Evolutionary conservation across 192 early-diverging fungal genomes (phyloP), one percentile per base, ranked within the genome.

Genomic region (Phlyctochytrium arcticum): DNA sequence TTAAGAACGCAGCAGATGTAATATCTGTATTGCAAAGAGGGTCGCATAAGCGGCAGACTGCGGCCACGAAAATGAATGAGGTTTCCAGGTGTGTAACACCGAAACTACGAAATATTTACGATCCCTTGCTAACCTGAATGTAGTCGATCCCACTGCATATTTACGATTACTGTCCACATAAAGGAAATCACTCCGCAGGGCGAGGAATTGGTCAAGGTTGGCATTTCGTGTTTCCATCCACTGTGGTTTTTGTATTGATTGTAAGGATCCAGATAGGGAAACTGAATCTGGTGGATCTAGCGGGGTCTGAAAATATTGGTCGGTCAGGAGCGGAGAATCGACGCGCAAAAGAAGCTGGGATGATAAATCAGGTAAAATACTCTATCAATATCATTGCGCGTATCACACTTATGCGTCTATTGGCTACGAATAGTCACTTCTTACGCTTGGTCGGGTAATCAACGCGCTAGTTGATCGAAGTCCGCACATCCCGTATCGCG

Each of bases 371-470:
- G 67, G 86, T 65, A 55, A 3, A 27, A 36, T 19, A 30, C 29
- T 35, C 55, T n/a, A n/a, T n/a, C n/a, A n/a, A n/a, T n/a, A n/a
- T n/a, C n/a, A n/a, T n/a, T n/a, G n/a, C n/a, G n/a, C n/a, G n/a
- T n/a, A n/a, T n/a, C n/a, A n/a, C n/a, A n/a, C n/a, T n/a, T n/a
- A n/a, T n/a, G n/a, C n/a, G n/a, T n/a, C n/a, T n/a, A n/a, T n/a
- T n/a, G n/a, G n/a, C n/a, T n/a, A n/a, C n/a, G n/a, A 5, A n/a
- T 82, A 89, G 31, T 93, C 93, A 32, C 75, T 98, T 8, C 70
- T 96, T 54, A 94, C 94, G 4, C 82, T 99, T 39, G 97, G 95
- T 62, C 91, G 95, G 61, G 97, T 98, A 32, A 99, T 99, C 44
- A 93, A 92, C 36, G 94, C 95, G 0, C 77, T 99, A 2, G 93